A percentile compares a stretch with the other conserved stretches of the same genome.
phyloP scores from a whole-genome alignment of 164 flowering plant species.

The Berberis thunbergii region DNA sequence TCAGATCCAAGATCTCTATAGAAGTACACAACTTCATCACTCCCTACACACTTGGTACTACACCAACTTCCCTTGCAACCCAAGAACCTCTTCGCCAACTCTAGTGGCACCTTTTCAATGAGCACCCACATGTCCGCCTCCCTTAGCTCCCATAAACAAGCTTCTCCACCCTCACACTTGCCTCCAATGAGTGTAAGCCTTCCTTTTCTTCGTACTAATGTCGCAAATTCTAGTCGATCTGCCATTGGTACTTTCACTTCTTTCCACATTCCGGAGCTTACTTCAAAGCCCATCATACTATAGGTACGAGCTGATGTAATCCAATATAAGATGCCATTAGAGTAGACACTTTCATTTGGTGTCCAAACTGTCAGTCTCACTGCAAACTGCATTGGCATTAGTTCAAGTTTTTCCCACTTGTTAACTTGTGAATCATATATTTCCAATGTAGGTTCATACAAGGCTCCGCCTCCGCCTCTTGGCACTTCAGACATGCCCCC shows the following conservation, averaged over 20 bases:
- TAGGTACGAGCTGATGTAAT: constrained; percentile 61
- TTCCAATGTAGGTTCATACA: constrained; percentile 46
- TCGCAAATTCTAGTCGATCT: constrained; percentile 46
- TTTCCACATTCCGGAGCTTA: constrained; percentile 31
- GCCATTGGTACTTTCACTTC: constrained; percentile 52
- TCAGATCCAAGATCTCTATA: constrained; percentile 44
- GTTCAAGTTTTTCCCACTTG: constrained; percentile 30
- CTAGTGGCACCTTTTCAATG: constrained; percentile 36
- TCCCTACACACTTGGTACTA: constrained; percentile 39
- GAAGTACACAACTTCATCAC: constrained; percentile 35
- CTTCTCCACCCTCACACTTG: constrained; percentile 19
- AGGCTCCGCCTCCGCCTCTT: constrained; percentile 21
- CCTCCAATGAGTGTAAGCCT: constrained; percentile 41
- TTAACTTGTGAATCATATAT: constrained; percentile 37
- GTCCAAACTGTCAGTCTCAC: constrained; percentile 67
- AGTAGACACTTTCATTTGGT: constrained; percentile 45
- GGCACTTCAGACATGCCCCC: constrained; percentile 47
- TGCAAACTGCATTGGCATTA: constrained; percentile 43
- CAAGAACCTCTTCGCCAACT: constrained; percentile 29
- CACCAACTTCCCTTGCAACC: constrained; percentile 34
- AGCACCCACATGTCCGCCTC: constrained; percentile 29
- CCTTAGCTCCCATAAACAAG: constrained; percentile 47
- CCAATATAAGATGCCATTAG: constrained; percentile 44
- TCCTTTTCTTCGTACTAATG: constrained; percentile 30
- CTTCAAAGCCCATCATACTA: constrained; percentile 38